Conservation (phyloP, 306 rosid genomes). For the Casuarina glauca region DNA sequence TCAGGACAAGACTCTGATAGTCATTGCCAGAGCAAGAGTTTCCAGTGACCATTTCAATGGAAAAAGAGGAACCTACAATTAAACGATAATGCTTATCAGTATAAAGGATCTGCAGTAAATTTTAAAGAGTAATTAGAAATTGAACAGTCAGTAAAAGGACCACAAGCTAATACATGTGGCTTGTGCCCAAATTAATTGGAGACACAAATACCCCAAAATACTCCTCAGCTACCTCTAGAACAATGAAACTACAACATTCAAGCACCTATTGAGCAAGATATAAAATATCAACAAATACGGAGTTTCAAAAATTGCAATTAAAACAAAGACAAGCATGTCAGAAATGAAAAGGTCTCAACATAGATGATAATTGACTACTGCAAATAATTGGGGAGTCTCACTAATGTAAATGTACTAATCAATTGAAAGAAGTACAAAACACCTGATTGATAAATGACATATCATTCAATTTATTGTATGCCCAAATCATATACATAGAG, state of each 20-base stretch:
- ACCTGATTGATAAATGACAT: too few relatives aligned
- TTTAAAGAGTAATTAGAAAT: neutral
- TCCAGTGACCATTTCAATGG: slow-evolving; percentile 60
- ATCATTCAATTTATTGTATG: too few relatives aligned
- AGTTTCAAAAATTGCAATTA: neutral
- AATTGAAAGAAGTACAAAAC: too few relatives aligned
- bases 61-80: slow-evolving; percentile 50
- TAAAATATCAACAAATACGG: neutral
- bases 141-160: neutral
- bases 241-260: neutral
- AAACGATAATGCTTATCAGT: slow-evolving; percentile 13
- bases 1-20: slow-evolving; percentile 39
- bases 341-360: neutral
- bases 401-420: neutral
- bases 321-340: neutral
- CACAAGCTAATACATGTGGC: neutral
- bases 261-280: neutral
- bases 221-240: neutral
- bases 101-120: slow-evolving; percentile 1
- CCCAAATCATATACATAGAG: neutral
- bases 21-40: slow-evolving; percentile 54
- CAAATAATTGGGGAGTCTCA: neutral
- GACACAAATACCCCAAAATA: neutral
- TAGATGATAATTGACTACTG: neutral
- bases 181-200: neutral